These are phyloP conservation scores for Cucurbita maxima DNA, from an alignment of 306 rosid species.

Conservation along the genomic window DNA sequence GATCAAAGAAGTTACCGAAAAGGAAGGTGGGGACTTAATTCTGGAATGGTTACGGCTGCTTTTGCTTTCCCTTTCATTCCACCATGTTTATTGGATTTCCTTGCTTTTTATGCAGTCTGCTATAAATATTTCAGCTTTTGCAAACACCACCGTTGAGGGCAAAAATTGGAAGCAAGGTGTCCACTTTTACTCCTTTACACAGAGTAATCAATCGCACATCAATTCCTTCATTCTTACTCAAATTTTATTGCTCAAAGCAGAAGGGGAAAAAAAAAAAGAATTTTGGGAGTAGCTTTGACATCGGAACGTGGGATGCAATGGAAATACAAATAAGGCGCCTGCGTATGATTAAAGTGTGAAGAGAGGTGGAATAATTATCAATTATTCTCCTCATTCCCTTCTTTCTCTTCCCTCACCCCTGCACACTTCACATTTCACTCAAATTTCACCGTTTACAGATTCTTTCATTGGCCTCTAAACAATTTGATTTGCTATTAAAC, in stretches of 20 bases:
- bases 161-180: background rate
- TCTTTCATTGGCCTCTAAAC: background rate
- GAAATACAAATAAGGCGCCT: background rate
- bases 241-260: background rate
- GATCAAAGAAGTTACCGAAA: background rate
- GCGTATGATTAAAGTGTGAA: background rate
- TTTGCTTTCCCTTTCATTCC: background rate
- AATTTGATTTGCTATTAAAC: background rate
- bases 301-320: background rate
- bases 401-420: background rate
- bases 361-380: background rate
- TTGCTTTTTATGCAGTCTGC: no score
- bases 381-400: background rate
- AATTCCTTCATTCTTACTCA: background rate
- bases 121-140: no score
- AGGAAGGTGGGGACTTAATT: background rate
- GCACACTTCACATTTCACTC: background rate
- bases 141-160: background rate
- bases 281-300: conserved; percentile 1
- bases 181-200: background rate
- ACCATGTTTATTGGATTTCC: background rate
- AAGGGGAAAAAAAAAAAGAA: no score
- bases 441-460: background rate
- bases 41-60: background rate
- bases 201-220: background rate